Conservation (phyloP, 768 basidiomycete genomes). For the Tulasnella sp. region DNA sequence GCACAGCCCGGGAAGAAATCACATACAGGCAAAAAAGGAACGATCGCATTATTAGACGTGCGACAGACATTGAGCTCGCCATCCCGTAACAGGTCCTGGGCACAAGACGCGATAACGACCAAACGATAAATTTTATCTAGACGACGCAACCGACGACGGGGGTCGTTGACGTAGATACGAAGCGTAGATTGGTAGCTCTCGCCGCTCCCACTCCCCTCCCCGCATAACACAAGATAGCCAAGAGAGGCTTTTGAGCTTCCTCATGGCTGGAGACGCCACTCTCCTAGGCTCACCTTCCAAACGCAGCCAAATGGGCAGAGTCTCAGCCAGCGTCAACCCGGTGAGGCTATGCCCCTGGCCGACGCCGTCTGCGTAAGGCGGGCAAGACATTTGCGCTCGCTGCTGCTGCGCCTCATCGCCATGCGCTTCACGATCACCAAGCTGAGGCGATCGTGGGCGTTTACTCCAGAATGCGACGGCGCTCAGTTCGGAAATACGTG, state of each 20-base stretch:
- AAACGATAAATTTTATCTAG: background rate
- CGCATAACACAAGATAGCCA: background rate
- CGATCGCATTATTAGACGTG: constrained; percentile 6
- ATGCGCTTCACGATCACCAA: too few relatives aligned
- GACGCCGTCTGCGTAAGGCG: background rate
- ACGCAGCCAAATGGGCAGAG: background rate
- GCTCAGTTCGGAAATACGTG: constrained; percentile 2
- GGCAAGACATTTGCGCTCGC: background rate
- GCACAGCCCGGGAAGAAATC: background rate
- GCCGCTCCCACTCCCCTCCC: background rate
- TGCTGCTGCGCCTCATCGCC: background rate
- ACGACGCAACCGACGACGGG: too few relatives aligned
- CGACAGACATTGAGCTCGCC: background rate
- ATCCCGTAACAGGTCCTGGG: background rate
- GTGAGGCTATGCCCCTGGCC: background rate
- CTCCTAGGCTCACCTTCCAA: background rate
- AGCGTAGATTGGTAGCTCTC: background rate
- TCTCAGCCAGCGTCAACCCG: background rate
- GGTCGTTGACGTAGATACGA: too few relatives aligned
- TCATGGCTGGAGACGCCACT: background rate
- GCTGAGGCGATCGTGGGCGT: too few relatives aligned
- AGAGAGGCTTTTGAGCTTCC: constrained; percentile 2
- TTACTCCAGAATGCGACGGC: background rate
- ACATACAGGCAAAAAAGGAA: constrained; percentile 3
- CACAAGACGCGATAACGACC: background rate